Conservation (phyloP, 345 rosid species). For the Heritiera littoralis region DNA sequence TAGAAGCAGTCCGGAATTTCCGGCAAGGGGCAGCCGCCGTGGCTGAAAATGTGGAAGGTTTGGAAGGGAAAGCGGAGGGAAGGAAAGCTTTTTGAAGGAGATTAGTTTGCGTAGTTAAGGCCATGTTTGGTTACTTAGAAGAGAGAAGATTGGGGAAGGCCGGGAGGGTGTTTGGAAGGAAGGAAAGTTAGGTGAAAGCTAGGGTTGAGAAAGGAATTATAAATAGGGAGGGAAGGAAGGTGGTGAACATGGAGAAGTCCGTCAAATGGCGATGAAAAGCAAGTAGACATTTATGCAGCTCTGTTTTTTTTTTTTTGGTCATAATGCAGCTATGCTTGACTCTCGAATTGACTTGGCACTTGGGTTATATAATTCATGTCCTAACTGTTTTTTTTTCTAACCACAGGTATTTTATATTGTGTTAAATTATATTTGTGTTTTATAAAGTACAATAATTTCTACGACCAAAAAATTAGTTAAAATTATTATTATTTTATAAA, state of each 20-base stretch:
- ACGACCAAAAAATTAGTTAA: no score
- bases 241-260: slow-evolving; percentile 31
- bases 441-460: no score
- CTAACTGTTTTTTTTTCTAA: no score
- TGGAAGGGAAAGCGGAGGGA: slow-evolving; percentile 25
- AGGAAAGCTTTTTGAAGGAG: slow-evolving; percentile 41
- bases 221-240: not conserved
- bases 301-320: no score
- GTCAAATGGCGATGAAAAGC: slow-evolving; percentile 40
- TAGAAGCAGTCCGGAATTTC: slow-evolving; percentile 39
- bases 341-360: no score
- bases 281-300: not conserved
- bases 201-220: not conserved
- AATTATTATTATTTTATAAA: no score
- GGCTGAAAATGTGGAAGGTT: slow-evolving; percentile 28
- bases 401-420: no score
- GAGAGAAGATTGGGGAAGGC: not conserved
- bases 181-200: not conserved
- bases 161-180: slow-evolving; percentile 12
- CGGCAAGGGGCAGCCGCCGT: slow-evolving; percentile 27
- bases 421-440: no score
- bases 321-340: slow-evolving; percentile 1
- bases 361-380: no score
- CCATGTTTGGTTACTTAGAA: slow-evolving; percentile 39
- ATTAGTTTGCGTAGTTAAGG: slow-evolving; percentile 46